Evolutionary conservation across 805 yeast genomes (phyloP).

Genomic region (Cyberlindnera mycetangii): DNA sequence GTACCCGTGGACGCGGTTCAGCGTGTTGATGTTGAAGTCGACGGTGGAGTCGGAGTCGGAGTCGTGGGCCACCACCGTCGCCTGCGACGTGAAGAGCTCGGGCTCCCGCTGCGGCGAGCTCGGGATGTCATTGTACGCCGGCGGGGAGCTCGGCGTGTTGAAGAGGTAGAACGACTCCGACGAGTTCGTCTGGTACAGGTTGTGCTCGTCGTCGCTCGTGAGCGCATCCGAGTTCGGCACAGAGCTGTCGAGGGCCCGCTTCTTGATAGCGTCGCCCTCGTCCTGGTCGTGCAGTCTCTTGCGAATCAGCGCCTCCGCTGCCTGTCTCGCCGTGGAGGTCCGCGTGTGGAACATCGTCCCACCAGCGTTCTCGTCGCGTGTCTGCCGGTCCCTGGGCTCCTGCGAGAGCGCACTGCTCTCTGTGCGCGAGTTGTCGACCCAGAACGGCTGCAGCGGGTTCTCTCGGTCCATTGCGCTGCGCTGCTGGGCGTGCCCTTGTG

Average conservation of each 20-base stretch:
- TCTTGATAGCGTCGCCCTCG: constrained; percentile 14
- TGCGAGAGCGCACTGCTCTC: constrained; percentile 35
- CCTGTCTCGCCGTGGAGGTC: not conserved
- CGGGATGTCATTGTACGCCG: constrained; percentile 10
- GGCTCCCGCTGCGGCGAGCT: constrained; percentile 20
- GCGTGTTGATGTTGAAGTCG: constrained; percentile 25
- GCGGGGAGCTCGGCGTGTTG: constrained; percentile 27
- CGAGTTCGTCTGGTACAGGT: constrained; percentile 15
- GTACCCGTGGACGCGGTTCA: constrained; percentile 25
- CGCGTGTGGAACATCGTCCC: constrained; percentile 43
- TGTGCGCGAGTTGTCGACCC: constrained; percentile 34
- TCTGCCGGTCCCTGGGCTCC: constrained; percentile 38
- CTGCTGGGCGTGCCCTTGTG: not conserved
- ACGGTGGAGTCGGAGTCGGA: constrained; percentile 19
- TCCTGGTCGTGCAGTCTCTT: constrained; percentile 21
- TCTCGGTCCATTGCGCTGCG: constrained; percentile 15
- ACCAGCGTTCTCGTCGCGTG: constrained; percentile 42
- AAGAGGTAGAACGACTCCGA: constrained; percentile 27
- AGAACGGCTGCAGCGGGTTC: constrained; percentile 22
- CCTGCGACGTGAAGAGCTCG: constrained; percentile 22
- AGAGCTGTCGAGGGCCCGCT: constrained; percentile 14
- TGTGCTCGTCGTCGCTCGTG: constrained; percentile 23
- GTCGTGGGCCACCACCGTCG: constrained; percentile 17
- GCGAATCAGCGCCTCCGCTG: constrained; percentile 14
- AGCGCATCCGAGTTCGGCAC: constrained; percentile 21